phyloP scores from a whole-genome alignment of 352 stramenopile species.

The Aphanomyces stellatus region DNA sequence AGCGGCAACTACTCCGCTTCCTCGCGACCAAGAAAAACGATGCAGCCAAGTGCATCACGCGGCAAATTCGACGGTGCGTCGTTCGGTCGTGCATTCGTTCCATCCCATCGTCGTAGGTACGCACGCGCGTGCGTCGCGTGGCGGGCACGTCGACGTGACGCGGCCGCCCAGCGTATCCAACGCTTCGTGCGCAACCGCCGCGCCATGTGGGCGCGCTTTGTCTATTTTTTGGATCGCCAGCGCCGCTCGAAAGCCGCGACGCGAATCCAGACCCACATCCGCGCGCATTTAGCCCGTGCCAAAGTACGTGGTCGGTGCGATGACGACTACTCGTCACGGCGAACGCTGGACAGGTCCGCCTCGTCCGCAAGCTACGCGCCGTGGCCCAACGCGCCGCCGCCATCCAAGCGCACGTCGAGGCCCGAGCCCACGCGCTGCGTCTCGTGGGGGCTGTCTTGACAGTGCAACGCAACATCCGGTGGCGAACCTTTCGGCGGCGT shows the following conservation, averaged over 20 bases:
- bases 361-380: neutral
- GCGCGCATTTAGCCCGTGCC: neutral
- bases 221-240: neutral
- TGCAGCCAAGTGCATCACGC: neutral
- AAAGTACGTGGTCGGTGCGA: neutral
- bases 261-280: neutral
- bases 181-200: neutral
- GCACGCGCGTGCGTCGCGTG: neutral
- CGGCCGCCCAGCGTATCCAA: neutral
- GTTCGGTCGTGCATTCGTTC: neutral
- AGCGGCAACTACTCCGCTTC: neutral
- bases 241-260: neutral
- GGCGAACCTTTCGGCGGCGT: neutral
- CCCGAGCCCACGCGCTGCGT: neutral
- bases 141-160: neutral
- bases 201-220: constrained; percentile 8
- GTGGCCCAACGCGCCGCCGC: neutral
- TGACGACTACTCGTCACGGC: neutral
- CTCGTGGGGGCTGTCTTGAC: neutral
- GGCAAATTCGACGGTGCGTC: neutral
- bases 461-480: constrained; percentile 1
- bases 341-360: neutral
- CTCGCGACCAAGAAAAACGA: neutral
- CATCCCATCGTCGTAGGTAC: neutral
- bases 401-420: neutral